Conservation (phyloP, 2,329 filamentous ascomycete species). For the Sphaerulina musiva region DNA sequence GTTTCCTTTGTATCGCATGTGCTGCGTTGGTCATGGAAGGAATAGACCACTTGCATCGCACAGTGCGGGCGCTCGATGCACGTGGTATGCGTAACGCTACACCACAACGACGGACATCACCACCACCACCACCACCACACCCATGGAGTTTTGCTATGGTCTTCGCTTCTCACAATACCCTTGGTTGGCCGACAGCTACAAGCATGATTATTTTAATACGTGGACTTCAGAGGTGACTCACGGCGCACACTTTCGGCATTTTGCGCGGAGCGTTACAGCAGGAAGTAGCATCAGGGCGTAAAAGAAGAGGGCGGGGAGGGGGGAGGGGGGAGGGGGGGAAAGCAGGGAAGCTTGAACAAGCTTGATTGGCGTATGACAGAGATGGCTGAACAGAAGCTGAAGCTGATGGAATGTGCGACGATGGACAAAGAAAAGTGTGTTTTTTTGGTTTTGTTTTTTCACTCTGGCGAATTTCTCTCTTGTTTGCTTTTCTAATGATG, state of each 20-base stretch:
- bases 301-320: neutral
- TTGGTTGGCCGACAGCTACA: constrained; percentile 8
- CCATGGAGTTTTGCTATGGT: neutral
- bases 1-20: constrained; percentile 25
- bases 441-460: neutral
- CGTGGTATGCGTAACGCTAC: constrained; percentile 8
- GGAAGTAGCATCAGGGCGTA: constrained; percentile 14
- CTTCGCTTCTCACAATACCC: constrained; percentile 17
- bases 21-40: constrained; percentile 22
- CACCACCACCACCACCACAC: neutral
- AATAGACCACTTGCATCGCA: constrained; percentile 12
- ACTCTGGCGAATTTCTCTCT: too few species aligned
- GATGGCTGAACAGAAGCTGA: constrained; percentile 5
- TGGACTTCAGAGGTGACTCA: neutral
- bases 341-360: neutral
- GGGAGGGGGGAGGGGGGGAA: constrained; percentile 1
- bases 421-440: constrained; percentile 4
- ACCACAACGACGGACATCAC: neutral
- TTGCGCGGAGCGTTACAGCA: constrained; percentile 12
- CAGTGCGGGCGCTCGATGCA: constrained; percentile 19
- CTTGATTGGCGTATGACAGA: constrained; percentile 1
- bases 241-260: constrained; percentile 4
- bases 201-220: constrained; percentile 17
- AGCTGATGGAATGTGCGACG: constrained; percentile 4
- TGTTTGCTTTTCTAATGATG: constrained; percentile 7